phyloP scores from a whole-genome alignment of 208 protist genomes.

The Crithidia sp. region DNA sequence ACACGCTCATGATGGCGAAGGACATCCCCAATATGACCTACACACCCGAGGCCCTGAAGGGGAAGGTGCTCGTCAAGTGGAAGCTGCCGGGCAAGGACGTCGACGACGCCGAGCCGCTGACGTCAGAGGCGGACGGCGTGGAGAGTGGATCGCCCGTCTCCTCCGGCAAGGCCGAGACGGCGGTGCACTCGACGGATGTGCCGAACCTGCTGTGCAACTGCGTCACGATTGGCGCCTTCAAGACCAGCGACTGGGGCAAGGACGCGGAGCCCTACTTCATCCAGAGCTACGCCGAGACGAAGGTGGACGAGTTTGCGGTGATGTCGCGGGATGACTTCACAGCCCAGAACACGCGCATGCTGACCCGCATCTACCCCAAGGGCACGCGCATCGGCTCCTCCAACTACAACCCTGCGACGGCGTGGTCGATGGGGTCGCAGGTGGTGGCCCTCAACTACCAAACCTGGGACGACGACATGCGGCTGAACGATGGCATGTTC shows the following conservation, averaged over 20 bases:
- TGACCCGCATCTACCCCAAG: conserved; percentile 93
- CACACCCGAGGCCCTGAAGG: conserved; percentile 57
- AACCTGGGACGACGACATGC: conserved; percentile 60
- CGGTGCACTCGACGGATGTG: conserved; percentile 19
- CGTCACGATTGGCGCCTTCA: conserved; percentile 53
- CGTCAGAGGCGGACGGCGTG: conserved; percentile 6
- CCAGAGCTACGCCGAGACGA: conserved; percentile 62
- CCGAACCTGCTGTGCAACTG: conserved; percentile 38
- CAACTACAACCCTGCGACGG: conserved; percentile 93
- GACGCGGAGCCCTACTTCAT: conserved; percentile 56
- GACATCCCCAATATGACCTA: conserved; percentile 36
- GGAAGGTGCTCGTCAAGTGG: conserved; percentile 73
- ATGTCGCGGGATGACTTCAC: conserved; percentile 35
- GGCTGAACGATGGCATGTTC: conserved; percentile 91
- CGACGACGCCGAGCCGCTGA: conserved; percentile 28
- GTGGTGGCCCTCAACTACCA: conserved; percentile 94
- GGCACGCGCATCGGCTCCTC: conserved; percentile 87
- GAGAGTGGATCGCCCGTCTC: background rate
- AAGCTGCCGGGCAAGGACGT: conserved; percentile 45
- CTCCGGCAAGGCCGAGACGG: conserved; percentile 15
- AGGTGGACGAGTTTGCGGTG: conserved; percentile 44
- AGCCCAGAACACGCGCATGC: conserved; percentile 58
- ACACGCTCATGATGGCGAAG: conserved; percentile 47
- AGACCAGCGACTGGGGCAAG: conserved; percentile 51
- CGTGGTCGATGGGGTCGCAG: conserved; percentile 86